Conservation (phyloP, 345 rosid genomes). For the Citrus maxima region DNA sequence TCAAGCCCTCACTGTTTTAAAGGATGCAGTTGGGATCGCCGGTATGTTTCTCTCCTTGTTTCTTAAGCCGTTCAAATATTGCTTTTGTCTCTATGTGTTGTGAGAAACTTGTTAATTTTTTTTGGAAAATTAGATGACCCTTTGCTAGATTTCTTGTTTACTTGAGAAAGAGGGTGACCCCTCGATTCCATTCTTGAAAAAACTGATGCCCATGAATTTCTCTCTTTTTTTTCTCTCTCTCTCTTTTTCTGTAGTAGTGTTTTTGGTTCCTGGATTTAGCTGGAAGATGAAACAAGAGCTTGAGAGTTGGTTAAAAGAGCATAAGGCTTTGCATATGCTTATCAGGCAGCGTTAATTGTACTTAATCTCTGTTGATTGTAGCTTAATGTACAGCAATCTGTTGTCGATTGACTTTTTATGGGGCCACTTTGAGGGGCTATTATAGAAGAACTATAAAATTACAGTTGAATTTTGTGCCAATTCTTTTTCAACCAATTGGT, state of each 20-base stretch:
- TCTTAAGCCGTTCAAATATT: neutral
- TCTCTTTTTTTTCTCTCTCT: no score
- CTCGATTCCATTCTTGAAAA: neutral
- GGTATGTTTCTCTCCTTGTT: slow-evolving; percentile 19
- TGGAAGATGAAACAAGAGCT: neutral
- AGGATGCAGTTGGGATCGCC: slow-evolving; percentile 74
- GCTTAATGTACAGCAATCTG: neutral
- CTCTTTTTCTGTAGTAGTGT: neutral
- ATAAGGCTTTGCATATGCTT: neutral
- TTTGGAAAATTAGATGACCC: neutral
- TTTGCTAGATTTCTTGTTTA: neutral
- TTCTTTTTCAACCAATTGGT: neutral
- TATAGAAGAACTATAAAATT: neutral
- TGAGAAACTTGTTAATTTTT: neutral
- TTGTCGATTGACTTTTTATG: neutral
- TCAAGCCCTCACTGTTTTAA: slow-evolving; percentile 27
- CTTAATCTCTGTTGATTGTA: neutral
- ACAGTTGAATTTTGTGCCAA: neutral
- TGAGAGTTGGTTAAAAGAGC: neutral
- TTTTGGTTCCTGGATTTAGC: no score
- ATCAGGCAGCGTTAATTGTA: neutral
- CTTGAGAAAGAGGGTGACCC: neutral
- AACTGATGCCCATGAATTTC: neutral
- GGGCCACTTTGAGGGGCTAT: neutral
- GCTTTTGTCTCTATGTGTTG: neutral